Percentiles rank a stretch among this genome's conserved stretches.
These are phyloP conservation scores for Rickenella mellea DNA, from an alignment of 768 basidiomycete species.

Conservation along the genomic window DNA sequence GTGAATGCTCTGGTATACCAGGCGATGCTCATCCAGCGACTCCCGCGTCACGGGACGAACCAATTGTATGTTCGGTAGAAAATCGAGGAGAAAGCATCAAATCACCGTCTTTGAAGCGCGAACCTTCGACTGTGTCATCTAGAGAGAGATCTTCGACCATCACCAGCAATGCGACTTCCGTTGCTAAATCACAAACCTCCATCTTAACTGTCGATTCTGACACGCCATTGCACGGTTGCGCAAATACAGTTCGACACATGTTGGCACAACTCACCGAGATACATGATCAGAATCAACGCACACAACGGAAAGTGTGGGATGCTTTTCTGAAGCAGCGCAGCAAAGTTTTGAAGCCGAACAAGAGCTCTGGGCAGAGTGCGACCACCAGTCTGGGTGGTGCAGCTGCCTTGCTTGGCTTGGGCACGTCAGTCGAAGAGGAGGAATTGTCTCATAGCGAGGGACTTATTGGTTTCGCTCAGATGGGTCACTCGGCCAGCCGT, in stretches of 20 bases:
- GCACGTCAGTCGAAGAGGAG: slow-evolving; percentile 54
- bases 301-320: slow-evolving; percentile 79
- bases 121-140: slow-evolving; percentile 39
- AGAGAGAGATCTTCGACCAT: slow-evolving; percentile 36
- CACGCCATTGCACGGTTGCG: slow-evolving; percentile 68
- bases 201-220: slow-evolving; percentile 51
- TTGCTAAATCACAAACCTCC: slow-evolving; percentile 30
- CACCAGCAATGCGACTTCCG: slow-evolving; percentile 13
- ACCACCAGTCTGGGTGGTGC: slow-evolving; percentile 30
- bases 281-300: slow-evolving; percentile 69
- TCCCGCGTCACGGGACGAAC: slow-evolving; percentile 1
- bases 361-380: slow-evolving; percentile 14
- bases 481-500: slow-evolving; percentile 60
- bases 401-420: slow-evolving; percentile 61
- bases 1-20: slow-evolving; percentile 28
- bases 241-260: slow-evolving; percentile 62
- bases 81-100: neutral
- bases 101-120: slow-evolving; percentile 6
- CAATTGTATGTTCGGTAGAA: no score
- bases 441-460: slow-evolving; percentile 78
- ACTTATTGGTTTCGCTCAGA: slow-evolving; percentile 83
- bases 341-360: slow-evolving; percentile 28
- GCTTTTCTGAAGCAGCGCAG: slow-evolving; percentile 67
- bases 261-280: slow-evolving; percentile 70
- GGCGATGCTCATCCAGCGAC: slow-evolving; percentile 3